These are phyloP conservation scores for Suillus decipiens DNA, from an alignment of 768 basidiomycete species.

Conservation along the genomic window DNA sequence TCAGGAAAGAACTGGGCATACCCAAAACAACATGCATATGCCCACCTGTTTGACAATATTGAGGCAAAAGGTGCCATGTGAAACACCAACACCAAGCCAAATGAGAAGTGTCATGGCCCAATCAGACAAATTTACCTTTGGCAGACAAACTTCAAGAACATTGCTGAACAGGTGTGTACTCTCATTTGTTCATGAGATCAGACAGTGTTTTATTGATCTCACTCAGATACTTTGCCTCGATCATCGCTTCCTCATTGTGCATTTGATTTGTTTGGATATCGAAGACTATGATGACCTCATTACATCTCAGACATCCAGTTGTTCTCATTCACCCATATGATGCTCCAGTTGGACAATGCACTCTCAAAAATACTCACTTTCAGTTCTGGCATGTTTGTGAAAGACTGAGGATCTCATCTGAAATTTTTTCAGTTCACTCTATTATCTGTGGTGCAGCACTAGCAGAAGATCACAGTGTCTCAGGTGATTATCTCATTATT, in stretches of 20 bases:
- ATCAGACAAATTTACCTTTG: constrained; percentile 27
- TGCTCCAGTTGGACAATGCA: too few species aligned
- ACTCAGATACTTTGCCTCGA: constrained; percentile 34
- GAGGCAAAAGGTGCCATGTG: constrained; percentile 34
- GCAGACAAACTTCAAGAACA: constrained; percentile 36
- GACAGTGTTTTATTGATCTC: not conserved
- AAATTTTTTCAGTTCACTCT: too few species aligned
- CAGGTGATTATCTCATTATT: too few species aligned
- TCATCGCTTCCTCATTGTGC: not conserved
- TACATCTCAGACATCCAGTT: not conserved
- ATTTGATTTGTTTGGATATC: constrained; percentile 2
- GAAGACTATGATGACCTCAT: not conserved
- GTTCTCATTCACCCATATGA: too few species aligned
- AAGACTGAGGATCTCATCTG: too few species aligned
- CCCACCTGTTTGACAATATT: too few species aligned
- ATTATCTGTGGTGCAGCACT: too few species aligned
- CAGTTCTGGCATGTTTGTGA: too few species aligned
- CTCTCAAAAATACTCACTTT: too few species aligned
- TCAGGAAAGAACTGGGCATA: too few species aligned
- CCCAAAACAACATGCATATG: too few species aligned
- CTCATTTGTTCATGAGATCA: not conserved
- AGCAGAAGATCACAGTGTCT: too few species aligned
- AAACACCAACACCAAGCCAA: constrained; percentile 35
- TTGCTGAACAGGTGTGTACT: constrained; percentile 33
- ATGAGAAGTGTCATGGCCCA: constrained; percentile 32